Conservation (phyloP, 768 basidiomycete genomes). For the Rubroboletus satanas region DNA sequence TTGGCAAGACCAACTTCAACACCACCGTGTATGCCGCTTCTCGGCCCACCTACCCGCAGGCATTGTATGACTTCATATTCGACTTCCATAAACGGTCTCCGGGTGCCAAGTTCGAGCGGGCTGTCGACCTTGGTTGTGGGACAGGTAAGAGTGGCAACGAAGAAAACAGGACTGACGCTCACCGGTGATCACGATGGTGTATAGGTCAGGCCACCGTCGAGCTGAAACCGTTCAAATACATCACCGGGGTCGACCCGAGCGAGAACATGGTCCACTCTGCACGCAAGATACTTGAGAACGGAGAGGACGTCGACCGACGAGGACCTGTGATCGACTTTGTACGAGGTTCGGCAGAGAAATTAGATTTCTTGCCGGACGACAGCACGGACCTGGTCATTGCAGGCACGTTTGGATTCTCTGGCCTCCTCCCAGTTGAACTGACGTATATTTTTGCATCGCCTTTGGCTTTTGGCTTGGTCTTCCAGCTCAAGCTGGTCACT, state of each 20-base stretch:
- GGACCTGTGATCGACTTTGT: conserved; percentile 27
- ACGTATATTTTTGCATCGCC: background rate
- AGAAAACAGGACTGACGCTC: background rate
- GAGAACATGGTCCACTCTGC: conserved; percentile 64
- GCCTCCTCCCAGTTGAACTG: background rate
- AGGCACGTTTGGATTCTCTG: conserved; percentile 38
- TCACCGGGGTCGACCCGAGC: conserved; percentile 76
- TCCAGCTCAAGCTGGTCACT: conserved; percentile 73
- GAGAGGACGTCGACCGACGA: conserved; percentile 12
- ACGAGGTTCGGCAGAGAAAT: conserved; percentile 49
- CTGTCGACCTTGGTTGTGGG: conserved; percentile 77
- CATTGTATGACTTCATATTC: conserved; percentile 61
- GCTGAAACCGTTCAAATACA: conserved; percentile 51
- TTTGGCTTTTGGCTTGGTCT: background rate
- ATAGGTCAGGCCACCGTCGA: conserved; percentile 68
- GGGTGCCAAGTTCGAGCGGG: conserved; percentile 45
- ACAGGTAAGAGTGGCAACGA: conserved; percentile 45
- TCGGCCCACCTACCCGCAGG: conserved; percentile 66
- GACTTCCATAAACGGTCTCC: conserved; percentile 43
- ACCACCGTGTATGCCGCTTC: conserved; percentile 54
- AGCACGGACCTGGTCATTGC: conserved; percentile 67
- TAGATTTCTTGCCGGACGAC: conserved; percentile 44
- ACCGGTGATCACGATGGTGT: background rate
- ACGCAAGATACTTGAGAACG: conserved; percentile 15
- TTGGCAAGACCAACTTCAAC: conserved; percentile 64